A percentile compares a stretch with the other conserved stretches of the same genome.
Conservation (phyloP, 768 basidiomycete species). For the Butyriboletus loyo region DNA sequence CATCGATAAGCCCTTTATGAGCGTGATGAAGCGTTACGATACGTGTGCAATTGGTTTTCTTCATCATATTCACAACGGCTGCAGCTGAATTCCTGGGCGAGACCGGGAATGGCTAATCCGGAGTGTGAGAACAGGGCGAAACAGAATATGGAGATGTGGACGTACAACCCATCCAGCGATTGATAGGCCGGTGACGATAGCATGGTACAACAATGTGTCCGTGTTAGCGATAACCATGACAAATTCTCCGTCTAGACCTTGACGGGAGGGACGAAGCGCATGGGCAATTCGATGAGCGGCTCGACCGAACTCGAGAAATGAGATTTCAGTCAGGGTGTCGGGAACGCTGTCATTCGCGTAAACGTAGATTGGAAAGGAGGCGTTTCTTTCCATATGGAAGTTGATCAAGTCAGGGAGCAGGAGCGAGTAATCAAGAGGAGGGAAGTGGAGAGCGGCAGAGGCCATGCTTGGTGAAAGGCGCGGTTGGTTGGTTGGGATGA, state of each 20-base stretch:
- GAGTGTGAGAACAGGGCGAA: slow-evolving; percentile 18
- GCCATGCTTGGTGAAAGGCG: slow-evolving; percentile 4
- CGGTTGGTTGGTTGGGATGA: background rate
- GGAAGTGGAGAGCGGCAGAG: background rate
- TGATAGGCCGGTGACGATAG: slow-evolving; percentile 34
- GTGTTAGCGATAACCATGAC: slow-evolving; percentile 24
- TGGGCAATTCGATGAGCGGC: slow-evolving; percentile 38
- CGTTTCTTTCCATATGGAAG: slow-evolving; percentile 26
- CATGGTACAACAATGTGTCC: slow-evolving; percentile 36
- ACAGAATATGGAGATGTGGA: slow-evolving; percentile 28
- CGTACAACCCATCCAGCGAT: slow-evolving; percentile 37
- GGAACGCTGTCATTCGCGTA: slow-evolving; percentile 13
- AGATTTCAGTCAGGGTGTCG: slow-evolving; percentile 16
- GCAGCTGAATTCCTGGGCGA: slow-evolving; percentile 42
- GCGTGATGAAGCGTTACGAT: slow-evolving; percentile 19
- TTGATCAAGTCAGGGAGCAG: slow-evolving; percentile 25
- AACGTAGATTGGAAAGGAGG: slow-evolving; percentile 20
- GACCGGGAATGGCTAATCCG: slow-evolving; percentile 33
- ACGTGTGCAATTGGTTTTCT: slow-evolving; percentile 16
- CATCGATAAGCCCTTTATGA: slow-evolving; percentile 16
- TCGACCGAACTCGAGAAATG: slow-evolving; percentile 27
- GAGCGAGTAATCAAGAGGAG: slow-evolving; percentile 24
- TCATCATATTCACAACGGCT: slow-evolving; percentile 32
- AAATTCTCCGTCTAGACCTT: slow-evolving; percentile 17
- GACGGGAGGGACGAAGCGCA: slow-evolving; percentile 34